phyloP scores from a whole-genome alignment of 768 basidiomycete species.

The Lentinula aciculospora region DNA sequence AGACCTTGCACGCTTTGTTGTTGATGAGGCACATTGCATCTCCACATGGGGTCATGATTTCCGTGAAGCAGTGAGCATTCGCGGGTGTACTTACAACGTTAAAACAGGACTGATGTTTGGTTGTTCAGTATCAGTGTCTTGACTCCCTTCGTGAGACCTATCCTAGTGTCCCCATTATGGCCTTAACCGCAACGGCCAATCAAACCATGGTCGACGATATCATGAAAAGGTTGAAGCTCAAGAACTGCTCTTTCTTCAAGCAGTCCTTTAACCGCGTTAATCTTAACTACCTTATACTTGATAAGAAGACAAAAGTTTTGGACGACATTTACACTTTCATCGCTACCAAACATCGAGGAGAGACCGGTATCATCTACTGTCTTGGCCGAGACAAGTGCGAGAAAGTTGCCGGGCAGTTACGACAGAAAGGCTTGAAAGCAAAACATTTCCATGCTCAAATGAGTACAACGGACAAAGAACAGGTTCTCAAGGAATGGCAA shows the following conservation, averaged over 20 bases:
- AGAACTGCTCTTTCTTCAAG: constrained; percentile 49
- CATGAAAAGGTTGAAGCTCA: constrained; percentile 59
- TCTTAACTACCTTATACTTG: constrained; percentile 63
- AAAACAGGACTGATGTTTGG: neutral
- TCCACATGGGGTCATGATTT: constrained; percentile 94
- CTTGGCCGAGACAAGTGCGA: constrained; percentile 71
- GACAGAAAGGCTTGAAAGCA: constrained; percentile 55
- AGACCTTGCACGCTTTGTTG: constrained; percentile 80
- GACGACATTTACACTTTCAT: constrained; percentile 71
- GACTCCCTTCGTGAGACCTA: constrained; percentile 66
- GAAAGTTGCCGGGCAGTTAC: constrained; percentile 64
- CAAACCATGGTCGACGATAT: constrained; percentile 75
- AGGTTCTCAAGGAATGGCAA: constrained; percentile 71
- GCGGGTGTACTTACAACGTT: neutral
- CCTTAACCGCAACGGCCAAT: constrained; percentile 93
- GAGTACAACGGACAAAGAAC: constrained; percentile 51
- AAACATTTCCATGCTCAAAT: constrained; percentile 87
- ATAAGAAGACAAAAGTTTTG: constrained; percentile 34
- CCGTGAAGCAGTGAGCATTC: constrained; percentile 62
- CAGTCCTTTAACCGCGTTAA: constrained; percentile 96
- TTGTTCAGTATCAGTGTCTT: constrained; percentile 59
- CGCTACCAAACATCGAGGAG: constrained; percentile 41
- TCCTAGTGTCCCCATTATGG: constrained; percentile 87
- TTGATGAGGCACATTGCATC: constrained; percentile 97
- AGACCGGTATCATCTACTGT: constrained; percentile 87